These are phyloP conservation scores for Paecilomyces sp. DNA, from an alignment of 2,329 filamentous ascomycete genomes.

Conservation along the genomic window DNA sequence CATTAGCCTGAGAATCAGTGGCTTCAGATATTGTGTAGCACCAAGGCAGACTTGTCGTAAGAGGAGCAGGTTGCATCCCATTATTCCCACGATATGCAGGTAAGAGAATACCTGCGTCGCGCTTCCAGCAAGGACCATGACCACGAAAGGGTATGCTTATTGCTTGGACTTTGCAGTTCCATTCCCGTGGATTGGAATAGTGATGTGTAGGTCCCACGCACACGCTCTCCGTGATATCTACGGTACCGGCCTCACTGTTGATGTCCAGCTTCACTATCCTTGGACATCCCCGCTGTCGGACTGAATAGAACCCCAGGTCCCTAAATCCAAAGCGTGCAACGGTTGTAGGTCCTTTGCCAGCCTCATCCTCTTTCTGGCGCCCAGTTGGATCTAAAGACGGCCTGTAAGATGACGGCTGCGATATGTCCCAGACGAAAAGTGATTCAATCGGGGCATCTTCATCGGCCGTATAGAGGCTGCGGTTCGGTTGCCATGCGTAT, in stretches of 20 bases:
- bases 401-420: constrained; percentile 40
- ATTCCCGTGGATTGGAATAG: constrained; percentile 32
- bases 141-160: constrained; percentile 50
- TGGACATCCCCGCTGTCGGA: constrained; percentile 48
- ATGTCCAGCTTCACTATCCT: constrained; percentile 45
- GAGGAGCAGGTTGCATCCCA: constrained; percentile 25
- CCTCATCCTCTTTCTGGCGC: constrained; percentile 21
- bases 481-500: constrained; percentile 56
- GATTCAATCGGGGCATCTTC: constrained; percentile 53
- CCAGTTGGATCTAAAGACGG: constrained; percentile 46
- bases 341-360: constrained; percentile 34
- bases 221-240: constrained; percentile 53
- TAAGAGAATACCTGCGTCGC: constrained; percentile 37
- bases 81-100: constrained; percentile 39
- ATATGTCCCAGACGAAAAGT: constrained; percentile 55
- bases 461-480: constrained; percentile 45
- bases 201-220: constrained; percentile 44
- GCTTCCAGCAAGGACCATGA: constrained; percentile 45
- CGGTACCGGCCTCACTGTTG: constrained; percentile 37
- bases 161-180: constrained; percentile 40
- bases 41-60: constrained; percentile 22
- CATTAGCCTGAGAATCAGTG: constrained; percentile 20
- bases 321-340: constrained; percentile 44
- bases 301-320: constrained; percentile 46
- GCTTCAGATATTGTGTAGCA: constrained; percentile 31